Evolutionary conservation across 768 basidiomycete species (phyloP).

Genomic region (Serpula lacrymans): DNA sequence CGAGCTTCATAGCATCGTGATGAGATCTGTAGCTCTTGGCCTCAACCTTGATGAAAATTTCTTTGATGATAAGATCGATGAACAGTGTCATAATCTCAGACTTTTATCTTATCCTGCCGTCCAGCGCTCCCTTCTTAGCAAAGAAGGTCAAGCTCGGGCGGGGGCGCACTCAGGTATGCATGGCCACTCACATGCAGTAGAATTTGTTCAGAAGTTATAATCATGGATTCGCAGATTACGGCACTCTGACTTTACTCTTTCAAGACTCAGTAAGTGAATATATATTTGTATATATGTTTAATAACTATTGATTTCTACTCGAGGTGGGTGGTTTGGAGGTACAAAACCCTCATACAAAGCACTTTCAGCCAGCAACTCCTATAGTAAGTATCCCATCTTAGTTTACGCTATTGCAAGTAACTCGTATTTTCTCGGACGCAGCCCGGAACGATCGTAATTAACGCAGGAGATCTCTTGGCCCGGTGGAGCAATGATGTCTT

Average conservation of each 20-base stretch:
- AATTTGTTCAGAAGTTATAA: background rate
- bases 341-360: constrained; percentile 71
- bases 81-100: constrained; percentile 78
- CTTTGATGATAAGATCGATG: constrained; percentile 72
- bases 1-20: constrained; percentile 67
- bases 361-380: constrained; percentile 69
- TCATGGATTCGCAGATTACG: constrained; percentile 53
- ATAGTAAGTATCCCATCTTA: constrained; percentile 47
- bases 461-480: constrained; percentile 75
- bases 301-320: constrained; percentile 4
- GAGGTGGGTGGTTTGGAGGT: constrained; percentile 81
- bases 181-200: background rate
- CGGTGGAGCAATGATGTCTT: constrained; percentile 84
- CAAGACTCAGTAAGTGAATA: constrained; percentile 57
- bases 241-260: constrained; percentile 78
- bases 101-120: constrained; percentile 82
- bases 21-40: constrained; percentile 85
- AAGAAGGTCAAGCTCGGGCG: constrained; percentile 73
- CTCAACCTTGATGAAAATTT: constrained; percentile 68
- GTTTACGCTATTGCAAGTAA: background rate
- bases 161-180: constrained; percentile 72
- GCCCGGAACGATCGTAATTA: constrained; percentile 81
- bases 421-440: constrained; percentile 22
- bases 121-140: constrained; percentile 49
- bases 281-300: background rate